Base-by-base conservation (phyloP, 805 yeast genomes). In the Candida namnaoensis region DNA sequence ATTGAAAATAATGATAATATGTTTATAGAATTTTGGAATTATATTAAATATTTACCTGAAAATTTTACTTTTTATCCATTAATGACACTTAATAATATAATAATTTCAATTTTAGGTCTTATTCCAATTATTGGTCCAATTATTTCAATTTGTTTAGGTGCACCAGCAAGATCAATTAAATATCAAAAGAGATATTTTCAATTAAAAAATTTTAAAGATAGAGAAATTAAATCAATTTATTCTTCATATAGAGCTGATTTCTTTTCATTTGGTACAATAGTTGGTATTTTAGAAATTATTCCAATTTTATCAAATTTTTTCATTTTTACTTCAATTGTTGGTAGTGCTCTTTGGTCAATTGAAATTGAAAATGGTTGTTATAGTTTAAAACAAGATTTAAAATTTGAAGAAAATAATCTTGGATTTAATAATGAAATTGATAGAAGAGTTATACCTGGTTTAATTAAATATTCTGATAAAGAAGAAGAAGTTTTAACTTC, bases 281-380 rank as follows among this genome's bases (percentile, higher is more conserved):
- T 80, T 1, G 65, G 71, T 30, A 26, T 70, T 1, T 53, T 81
- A 33, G 86, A 80, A 49, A 59, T 67, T 45, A 59, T 77, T 10
- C 87, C 88, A 1, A 45, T 76, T 23, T 43, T 77, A 3, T 72
- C 76, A 30, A 61, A 76, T 11, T 59, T 78, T 32, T 78, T 81
- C 44, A 65, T 71, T 48, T 73, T 76, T 46, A 76, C 86, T 9
- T 76, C 78, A 55, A 70, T 71, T 3, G 62, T 75, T 4, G 87
- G 83, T 6, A 80, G 80, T 10, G 85, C 86, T 1, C 56, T 77
- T 37, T 81, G 87, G 87, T 78, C 77, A 5, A 70, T 65, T 23
- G 63, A 66, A 35, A 51, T 64, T 8, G 69, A 67, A 43, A 30
- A 27, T 7, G 30, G 30, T 9, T 27, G 30, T 27, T 27, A 27